phyloP scores from a whole-genome alignment of 2,329 filamentous ascomycete genomes.

The Malbranchea zuffiana region DNA sequence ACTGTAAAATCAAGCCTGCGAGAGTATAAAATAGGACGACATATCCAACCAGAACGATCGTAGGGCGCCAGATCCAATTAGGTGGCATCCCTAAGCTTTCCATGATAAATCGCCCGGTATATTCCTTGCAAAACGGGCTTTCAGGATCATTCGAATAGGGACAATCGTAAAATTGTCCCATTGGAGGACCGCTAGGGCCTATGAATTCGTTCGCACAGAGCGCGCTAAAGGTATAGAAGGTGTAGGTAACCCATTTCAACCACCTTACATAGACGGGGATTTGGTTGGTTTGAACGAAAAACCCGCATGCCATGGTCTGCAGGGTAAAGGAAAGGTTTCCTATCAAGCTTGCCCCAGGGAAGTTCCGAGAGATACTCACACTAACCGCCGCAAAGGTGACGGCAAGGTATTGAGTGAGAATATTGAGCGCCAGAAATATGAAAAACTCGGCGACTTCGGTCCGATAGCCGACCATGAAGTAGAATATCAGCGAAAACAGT shows the following conservation, averaged over 20 bases:
- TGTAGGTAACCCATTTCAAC: constrained; percentile 47
- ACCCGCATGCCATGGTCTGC: constrained; percentile 64
- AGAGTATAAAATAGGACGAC: constrained; percentile 51
- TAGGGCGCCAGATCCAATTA: constrained; percentile 57
- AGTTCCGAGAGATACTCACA: constrained; percentile 54
- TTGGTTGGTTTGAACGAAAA: constrained; percentile 61
- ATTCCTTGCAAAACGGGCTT: constrained; percentile 56
- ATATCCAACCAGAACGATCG: constrained; percentile 52
- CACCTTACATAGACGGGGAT: constrained; percentile 70
- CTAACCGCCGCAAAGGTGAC: constrained; percentile 61
- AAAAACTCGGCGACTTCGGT: constrained; percentile 55
- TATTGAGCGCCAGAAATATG: constrained; percentile 56
- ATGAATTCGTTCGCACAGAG: constrained; percentile 62
- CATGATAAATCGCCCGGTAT: constrained; percentile 60
- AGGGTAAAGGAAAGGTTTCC: constrained; percentile 63
- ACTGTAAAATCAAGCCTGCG: constrained; percentile 52
- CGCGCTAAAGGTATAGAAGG: constrained; percentile 56
- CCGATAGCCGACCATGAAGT: constrained; percentile 68
- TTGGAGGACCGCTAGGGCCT: constrained; percentile 24
- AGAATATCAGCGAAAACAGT: constrained; percentile 59
- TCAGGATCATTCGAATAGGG: constrained; percentile 50
- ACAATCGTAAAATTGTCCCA: constrained; percentile 61
- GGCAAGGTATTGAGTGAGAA: constrained; percentile 63
- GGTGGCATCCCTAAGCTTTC: constrained; percentile 55
- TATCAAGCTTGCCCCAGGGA: constrained; percentile 59